Evolutionary conservation across 331 rosid genomes (phyloP), one percentile per base, ranked within the genome.

Genomic region (Telfairia occidentalis): DNA sequence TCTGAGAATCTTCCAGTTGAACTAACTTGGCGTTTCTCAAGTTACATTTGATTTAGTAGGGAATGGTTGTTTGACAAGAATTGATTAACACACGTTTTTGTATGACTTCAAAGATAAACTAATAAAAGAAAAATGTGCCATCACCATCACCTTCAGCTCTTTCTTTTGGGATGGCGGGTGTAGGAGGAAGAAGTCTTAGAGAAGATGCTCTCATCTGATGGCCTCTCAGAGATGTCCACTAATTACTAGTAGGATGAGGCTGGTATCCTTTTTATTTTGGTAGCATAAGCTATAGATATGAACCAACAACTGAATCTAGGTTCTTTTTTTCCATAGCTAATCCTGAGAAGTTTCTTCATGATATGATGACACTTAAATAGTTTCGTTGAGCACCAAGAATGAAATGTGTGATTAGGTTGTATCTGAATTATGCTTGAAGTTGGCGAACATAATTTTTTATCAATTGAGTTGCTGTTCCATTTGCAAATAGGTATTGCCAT

Each of bases 401-500:
- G n/a, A n/a, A 46, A 12, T 48, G 9, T 48, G 23, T 54, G 15
- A 53, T 21, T 48, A 48, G 54, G 54, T 5, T 16, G 1, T 49
- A 49, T 18, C 7, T 18, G 54, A 49, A 49, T 49, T 18, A 15
- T 49, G 9, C 54, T 49, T 16, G 23, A 49, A 49, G 7, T 49
- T 16, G 0, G 23, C 30, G 15, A n/a, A 16, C 30, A 19, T n/a
- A 37, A 26, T 50, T 28, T 5, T 55, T 0, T 5, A 4, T 0
- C 34, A 9, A 61, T 7, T 26, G 4, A 60, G 0, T 55, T 65
- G 38, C 30, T 69, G 5, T 2, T 11, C 2, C 53, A 13, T 40
- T 38, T 53, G 18, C 15, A 78, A 75, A 28, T 13, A 89, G 96
- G 96, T 89, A 32, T 53, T 90, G 45, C 96, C 96, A 9, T 77